Evolutionary conservation across 352 stramenopile genomes (phyloP).

Genomic region (Phytophthora europaea): DNA sequence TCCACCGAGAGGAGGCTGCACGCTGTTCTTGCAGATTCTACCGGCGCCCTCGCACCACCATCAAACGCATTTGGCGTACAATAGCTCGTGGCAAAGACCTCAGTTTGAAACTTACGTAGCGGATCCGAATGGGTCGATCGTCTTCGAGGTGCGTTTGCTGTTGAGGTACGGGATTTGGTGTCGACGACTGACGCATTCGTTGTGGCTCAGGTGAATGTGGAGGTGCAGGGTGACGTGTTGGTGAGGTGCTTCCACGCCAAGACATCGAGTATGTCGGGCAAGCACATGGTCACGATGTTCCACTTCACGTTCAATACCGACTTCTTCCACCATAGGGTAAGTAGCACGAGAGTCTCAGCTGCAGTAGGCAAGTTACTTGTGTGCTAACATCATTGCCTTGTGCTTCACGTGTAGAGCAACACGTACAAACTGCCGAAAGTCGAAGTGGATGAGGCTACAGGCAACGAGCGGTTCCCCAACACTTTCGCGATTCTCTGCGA

Average conservation of each 20-base stretch:
- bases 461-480: conserved; percentile 61
- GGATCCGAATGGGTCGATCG: conserved; percentile 58
- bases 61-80: conserved; percentile 68
- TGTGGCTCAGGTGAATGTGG: conserved; percentile 63
- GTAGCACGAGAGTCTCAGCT: conserved; percentile 11
- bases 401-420: conserved; percentile 40
- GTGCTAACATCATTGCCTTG: not conserved
- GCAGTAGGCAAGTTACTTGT: not conserved
- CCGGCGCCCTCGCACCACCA: conserved; percentile 71
- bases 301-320: conserved; percentile 89
- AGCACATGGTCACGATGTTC: conserved; percentile 88
- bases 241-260: conserved; percentile 85
- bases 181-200: not conserved
- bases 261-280: conserved; percentile 73
- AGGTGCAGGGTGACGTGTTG: conserved; percentile 78
- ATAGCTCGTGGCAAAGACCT: conserved; percentile 75
- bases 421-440: conserved; percentile 62
- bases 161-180: not conserved
- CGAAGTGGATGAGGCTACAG: conserved; percentile 69
- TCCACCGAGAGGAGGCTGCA: conserved; percentile 61
- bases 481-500: conserved; percentile 38
- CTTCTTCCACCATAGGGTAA: conserved; percentile 79
- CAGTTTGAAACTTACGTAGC: conserved; percentile 73
- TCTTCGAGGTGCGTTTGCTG: conserved; percentile 52
- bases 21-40: conserved; percentile 72